phyloP scores from a whole-genome alignment of 2,329 filamentous ascomycete genomes.

The Paracoccidioides brasiliensis region DNA sequence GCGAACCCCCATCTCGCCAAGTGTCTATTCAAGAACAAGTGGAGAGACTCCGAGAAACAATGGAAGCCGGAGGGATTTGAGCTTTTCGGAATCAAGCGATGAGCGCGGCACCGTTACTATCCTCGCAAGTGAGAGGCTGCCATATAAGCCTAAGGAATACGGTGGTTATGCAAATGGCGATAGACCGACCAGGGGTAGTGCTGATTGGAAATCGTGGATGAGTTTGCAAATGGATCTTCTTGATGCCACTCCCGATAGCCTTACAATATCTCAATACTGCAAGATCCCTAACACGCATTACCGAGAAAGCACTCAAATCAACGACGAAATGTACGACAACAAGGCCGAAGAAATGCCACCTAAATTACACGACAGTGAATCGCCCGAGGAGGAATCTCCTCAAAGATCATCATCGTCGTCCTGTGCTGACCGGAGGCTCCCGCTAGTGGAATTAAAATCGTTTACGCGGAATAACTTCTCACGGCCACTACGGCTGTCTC shows the following conservation, averaged over 20 bases:
- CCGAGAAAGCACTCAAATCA: constrained; percentile 20
- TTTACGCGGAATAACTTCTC: constrained; percentile 12
- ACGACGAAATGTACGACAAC: constrained; percentile 7
- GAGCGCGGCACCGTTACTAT: constrained; percentile 15
- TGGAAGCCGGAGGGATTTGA: constrained; percentile 1
- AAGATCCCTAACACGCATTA: constrained; percentile 13
- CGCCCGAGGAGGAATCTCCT: background rate
- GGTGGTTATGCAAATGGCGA: background rate
- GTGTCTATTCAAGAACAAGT: constrained; percentile 23
- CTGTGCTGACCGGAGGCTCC: background rate
- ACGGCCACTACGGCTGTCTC: constrained; percentile 10
- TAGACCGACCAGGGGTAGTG: constrained; percentile 5
- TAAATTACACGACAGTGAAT: background rate
- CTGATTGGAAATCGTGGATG: constrained; percentile 17
- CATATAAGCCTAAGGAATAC: constrained; percentile 5
- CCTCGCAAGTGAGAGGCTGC: constrained; percentile 10
- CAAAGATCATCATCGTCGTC: background rate
- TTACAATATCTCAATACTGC: background rate
- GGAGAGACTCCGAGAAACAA: constrained; percentile 13
- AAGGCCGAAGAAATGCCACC: background rate
- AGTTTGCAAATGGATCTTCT: constrained; percentile 14
- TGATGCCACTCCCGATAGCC: constrained; percentile 3
- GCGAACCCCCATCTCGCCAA: constrained; percentile 15
- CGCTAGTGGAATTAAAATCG: constrained; percentile 7
- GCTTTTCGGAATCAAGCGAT: constrained; percentile 8